Evolutionary conservation across 1,139 yeast genomes (phyloP).

Genomic region (Kodamaea sp.): DNA sequence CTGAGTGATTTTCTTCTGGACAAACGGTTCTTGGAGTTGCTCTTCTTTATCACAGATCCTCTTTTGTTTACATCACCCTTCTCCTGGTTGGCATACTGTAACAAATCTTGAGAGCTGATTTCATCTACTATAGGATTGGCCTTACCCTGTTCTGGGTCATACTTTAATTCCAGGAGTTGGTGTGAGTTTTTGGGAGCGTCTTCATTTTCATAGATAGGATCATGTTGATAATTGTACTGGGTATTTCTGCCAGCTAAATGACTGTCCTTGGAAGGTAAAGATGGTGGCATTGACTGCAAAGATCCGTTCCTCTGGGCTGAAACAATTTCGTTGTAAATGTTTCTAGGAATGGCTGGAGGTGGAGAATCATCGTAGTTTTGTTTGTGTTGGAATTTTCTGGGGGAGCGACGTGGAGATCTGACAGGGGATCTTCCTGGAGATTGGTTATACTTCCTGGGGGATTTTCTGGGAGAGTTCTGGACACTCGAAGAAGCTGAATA

Average conservation of each 20-base stretch:
- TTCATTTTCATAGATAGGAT: conserved; percentile 12
- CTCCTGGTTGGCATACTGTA: conserved; percentile 32
- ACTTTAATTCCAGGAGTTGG: conserved; percentile 11
- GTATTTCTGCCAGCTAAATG: conserved; percentile 10
- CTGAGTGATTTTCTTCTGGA: conserved; percentile 43
- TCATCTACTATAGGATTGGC: conserved; percentile 29
- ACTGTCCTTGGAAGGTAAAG: conserved; percentile 45
- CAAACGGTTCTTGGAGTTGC: conserved; percentile 34
- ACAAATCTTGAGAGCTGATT: conserved; percentile 22
- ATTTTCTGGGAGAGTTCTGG: conserved; percentile 32
- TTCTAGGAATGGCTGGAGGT: conserved; percentile 44
- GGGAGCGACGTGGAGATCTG: conserved; percentile 19
- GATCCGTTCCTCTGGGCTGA: conserved; percentile 37
- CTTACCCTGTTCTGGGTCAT: conserved; percentile 16
- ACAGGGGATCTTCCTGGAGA: conserved; percentile 18
- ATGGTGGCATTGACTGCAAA: conserved; percentile 36
- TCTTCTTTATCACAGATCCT: conserved; percentile 30
- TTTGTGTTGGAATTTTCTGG: conserved; percentile 27
- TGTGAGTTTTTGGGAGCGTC: conserved; percentile 5
- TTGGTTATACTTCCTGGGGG: conserved; percentile 23
- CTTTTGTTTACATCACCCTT: conserved; percentile 24
- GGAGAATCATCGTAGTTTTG: conserved; percentile 23
- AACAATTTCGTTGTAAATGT: conserved; percentile 49
- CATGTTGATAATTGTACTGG: conserved; percentile 10
- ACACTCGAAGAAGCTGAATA: conserved; percentile 36